Percentiles rank a stretch among this genome's conserved stretches.
Evolutionary conservation across 2,329 filamentous ascomycete genomes (phyloP).

Genomic region (Ascomycota sp.): DNA sequence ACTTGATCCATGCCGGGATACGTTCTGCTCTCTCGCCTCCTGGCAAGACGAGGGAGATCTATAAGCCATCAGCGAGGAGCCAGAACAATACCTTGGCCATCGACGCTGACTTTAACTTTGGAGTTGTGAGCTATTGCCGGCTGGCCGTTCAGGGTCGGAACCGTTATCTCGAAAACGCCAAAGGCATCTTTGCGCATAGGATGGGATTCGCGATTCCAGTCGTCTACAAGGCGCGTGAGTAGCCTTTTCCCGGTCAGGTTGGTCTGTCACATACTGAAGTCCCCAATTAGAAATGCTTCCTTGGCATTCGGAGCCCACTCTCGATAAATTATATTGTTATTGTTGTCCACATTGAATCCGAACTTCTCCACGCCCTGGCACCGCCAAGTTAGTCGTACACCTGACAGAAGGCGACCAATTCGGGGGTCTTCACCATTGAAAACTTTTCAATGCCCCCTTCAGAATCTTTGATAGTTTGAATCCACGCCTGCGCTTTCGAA

Average conservation of each 20-base stretch:
- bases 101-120: conserved; percentile 31
- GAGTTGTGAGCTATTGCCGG: conserved; percentile 76
- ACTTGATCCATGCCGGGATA: conserved; percentile 88
- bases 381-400: background rate
- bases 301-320: conserved; percentile 91
- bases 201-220: conserved; percentile 64
- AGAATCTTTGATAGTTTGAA: conserved; percentile 54
- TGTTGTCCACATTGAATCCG: conserved; percentile 58
- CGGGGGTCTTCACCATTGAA: conserved; percentile 36
- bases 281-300: conserved; percentile 68
- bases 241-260: background rate
- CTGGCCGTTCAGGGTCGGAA: conserved; percentile 52
- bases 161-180: conserved; percentile 64
- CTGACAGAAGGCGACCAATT: conserved; percentile 1
- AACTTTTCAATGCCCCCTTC: conserved; percentile 88
- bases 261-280: conserved; percentile 51
- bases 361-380: conserved; percentile 61
- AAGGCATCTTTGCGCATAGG: conserved; percentile 71
- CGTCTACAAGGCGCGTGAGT: conserved; percentile 31
- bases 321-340: conserved; percentile 72
- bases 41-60: conserved; percentile 62
- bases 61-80: background rate
- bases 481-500: conserved; percentile 63
- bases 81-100: conserved; percentile 36
- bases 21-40: conserved; percentile 65